These are phyloP conservation scores for Ramalina intermedia DNA, from an alignment of 495 filamentous ascomycete species.

Conservation along the genomic window DNA sequence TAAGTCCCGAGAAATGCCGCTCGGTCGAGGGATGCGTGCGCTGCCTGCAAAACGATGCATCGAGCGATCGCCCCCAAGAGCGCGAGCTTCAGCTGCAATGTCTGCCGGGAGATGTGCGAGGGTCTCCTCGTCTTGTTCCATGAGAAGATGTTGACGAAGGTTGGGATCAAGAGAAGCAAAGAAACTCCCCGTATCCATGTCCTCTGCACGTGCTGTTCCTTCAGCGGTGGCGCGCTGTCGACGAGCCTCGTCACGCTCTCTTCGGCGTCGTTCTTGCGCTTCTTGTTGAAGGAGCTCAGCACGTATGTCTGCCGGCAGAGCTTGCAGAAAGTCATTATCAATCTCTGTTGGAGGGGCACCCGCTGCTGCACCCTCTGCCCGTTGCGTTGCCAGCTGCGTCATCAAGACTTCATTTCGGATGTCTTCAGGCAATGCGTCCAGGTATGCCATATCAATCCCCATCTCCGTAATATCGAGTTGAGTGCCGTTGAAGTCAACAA, in stretches of 20 bases:
- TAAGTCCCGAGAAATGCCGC: constrained; percentile 20
- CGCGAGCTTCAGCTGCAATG: constrained; percentile 72
- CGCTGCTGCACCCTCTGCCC: constrained; percentile 62
- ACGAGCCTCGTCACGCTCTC: constrained; percentile 66
- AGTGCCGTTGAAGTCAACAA: constrained; percentile 68
- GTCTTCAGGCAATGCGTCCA: constrained; percentile 88
- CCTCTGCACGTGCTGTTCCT: constrained; percentile 47
- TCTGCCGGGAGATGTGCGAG: constrained; percentile 74
- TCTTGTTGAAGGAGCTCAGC: constrained; percentile 84
- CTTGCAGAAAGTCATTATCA: constrained; percentile 86
- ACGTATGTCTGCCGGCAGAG: constrained; percentile 78
- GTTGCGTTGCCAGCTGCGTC: constrained; percentile 66
- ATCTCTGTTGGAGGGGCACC: constrained; percentile 79
- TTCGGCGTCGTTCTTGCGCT: constrained; percentile 71
- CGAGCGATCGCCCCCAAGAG: constrained; percentile 43
- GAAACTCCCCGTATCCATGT: constrained; percentile 90
- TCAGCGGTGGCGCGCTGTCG: constrained; percentile 41
- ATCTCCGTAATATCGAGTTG: constrained; percentile 84
- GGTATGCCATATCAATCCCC: constrained; percentile 85
- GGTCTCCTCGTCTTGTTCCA: constrained; percentile 83
- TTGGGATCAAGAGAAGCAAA: constrained; percentile 77
- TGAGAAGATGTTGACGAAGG: constrained; percentile 70
- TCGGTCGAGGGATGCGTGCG: constrained; percentile 30
- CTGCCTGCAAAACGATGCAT: constrained; percentile 46
- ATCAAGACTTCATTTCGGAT: constrained; percentile 91